Percentiles rank a stretch among this genome's conserved stretches.
phyloP scores from a whole-genome alignment of 2,329 filamentous ascomycete genomes.

The Berkeleyomyces rouxiae region DNA sequence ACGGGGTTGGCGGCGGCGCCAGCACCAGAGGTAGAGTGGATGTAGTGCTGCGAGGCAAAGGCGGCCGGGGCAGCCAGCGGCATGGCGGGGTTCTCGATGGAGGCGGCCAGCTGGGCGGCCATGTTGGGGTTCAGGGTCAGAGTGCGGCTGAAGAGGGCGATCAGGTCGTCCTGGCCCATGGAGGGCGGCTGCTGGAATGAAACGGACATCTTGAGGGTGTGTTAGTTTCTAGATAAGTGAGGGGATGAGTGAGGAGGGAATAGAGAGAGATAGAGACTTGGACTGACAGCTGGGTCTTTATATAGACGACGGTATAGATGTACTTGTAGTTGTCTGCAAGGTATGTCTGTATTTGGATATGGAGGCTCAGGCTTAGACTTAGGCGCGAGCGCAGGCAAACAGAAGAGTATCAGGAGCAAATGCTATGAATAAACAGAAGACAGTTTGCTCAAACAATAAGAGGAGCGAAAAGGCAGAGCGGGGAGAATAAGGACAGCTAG shows the following conservation, averaged over 20 bases:
- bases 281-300: neutral
- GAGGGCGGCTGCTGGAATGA: constrained; percentile 4
- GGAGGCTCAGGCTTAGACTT: no score
- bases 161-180: constrained; percentile 9
- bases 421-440: no score
- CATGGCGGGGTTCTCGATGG: constrained; percentile 10
- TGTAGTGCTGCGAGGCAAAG: constrained; percentile 7
- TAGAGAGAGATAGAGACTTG: neutral
- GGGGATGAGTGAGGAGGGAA: neutral
- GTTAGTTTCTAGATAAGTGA: neutral
- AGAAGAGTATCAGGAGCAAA: no score
- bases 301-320: no score
- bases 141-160: constrained; percentile 9
- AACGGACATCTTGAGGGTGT: constrained; percentile 9
- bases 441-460: neutral
- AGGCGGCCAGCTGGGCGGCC: constrained; percentile 7
- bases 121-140: constrained; percentile 9
- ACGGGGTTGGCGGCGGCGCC: neutral
- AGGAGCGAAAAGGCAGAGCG: neutral
- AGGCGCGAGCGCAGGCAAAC: no score
- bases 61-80: constrained; percentile 1
- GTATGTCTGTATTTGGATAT: no score
- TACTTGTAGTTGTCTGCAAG: no score
- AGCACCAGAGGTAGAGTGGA: constrained; percentile 1
- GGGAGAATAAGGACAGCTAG: neutral